A percentile compares a stretch with the other conserved stretches of the same genome.
Evolutionary conservation across 2,329 filamentous ascomycete species (phyloP).

Genomic region (Aspergillus pseudoglaucus): DNA sequence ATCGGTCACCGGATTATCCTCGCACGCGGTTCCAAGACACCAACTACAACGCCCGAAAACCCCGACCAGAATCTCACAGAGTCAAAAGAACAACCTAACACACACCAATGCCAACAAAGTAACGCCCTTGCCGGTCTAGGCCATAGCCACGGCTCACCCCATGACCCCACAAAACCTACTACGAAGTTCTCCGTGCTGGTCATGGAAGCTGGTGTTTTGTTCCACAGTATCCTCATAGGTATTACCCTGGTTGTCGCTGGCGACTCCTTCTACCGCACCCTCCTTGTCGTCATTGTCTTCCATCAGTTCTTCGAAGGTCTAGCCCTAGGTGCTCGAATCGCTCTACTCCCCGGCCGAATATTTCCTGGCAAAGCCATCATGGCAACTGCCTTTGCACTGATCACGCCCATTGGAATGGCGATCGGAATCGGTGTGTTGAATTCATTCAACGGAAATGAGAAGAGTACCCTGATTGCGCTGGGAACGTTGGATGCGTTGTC

Average conservation of each 20-base stretch:
- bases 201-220: constrained; percentile 67
- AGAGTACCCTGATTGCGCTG: constrained; percentile 61
- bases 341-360: constrained; percentile 42
- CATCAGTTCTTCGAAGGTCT: constrained; percentile 75
- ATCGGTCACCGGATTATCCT: constrained; percentile 54
- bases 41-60: constrained; percentile 3
- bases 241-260: constrained; percentile 41
- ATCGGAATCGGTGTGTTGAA: constrained; percentile 68
- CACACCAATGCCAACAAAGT: background rate
- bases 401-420: constrained; percentile 73
- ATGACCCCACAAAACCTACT: constrained; percentile 26
- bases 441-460: constrained; percentile 67
- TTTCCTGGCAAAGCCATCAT: constrained; percentile 50
- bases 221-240: constrained; percentile 59
- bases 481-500: constrained; percentile 68
- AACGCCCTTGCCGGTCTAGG: constrained; percentile 20
- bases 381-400: constrained; percentile 58
- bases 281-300: constrained; percentile 62
- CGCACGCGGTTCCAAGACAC: constrained; percentile 15
- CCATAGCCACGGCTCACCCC: constrained; percentile 24
- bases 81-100: constrained; percentile 1
- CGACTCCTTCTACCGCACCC: constrained; percentile 46
- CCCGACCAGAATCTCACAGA: constrained; percentile 4
- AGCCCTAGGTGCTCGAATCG: constrained; percentile 65
- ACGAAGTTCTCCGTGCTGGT: constrained; percentile 59